These are phyloP conservation scores for Piper betle DNA, from an alignment of 164 flowering plant genomes.

Conservation along the genomic window DNA sequence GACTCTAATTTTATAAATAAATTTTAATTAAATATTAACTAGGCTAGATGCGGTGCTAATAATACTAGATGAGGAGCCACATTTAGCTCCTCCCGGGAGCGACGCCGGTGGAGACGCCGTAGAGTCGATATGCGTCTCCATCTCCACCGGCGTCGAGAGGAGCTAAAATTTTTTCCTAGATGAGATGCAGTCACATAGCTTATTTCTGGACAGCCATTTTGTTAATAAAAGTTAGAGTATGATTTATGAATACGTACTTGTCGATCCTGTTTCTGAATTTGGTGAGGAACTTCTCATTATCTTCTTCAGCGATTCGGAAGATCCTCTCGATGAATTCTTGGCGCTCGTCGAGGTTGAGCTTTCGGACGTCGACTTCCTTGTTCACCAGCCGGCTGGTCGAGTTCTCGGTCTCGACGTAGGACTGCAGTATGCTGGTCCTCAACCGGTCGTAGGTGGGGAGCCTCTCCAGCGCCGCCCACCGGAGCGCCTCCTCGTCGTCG, in stretches of 20 bases:
- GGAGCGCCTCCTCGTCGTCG: conserved; percentile 79
- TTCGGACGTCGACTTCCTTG: conserved; percentile 64
- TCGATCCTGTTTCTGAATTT: conserved; percentile 25
- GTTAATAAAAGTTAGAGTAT: too few species aligned
- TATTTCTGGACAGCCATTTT: too few species aligned
- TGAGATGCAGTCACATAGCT: too few species aligned
- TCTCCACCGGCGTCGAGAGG: too few species aligned
- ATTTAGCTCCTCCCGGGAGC: too few species aligned
- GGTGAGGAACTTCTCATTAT: conserved; percentile 27
- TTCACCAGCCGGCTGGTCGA: conserved; percentile 14
- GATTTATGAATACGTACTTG: conserved; percentile 12
- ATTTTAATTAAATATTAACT: too few species aligned
- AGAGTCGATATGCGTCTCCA: too few species aligned
- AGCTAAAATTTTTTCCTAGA: too few species aligned
- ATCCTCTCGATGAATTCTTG: conserved; percentile 31
- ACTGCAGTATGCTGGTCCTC: conserved; percentile 59
- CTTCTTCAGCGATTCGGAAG: conserved; percentile 28
- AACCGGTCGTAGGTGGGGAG: conserved; percentile 78
- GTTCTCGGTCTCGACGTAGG: conserved; percentile 26
- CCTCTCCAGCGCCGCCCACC: conserved; percentile 86
- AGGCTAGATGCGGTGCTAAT: too few species aligned
- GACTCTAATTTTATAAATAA: too few species aligned
- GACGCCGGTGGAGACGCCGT: too few species aligned
- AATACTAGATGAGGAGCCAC: too few species aligned
- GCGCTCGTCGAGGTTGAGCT: conserved; percentile 45